These are phyloP conservation scores for Cornus kousa DNA, from an alignment of 148 eudicot genomes.

Conservation along the genomic window DNA sequence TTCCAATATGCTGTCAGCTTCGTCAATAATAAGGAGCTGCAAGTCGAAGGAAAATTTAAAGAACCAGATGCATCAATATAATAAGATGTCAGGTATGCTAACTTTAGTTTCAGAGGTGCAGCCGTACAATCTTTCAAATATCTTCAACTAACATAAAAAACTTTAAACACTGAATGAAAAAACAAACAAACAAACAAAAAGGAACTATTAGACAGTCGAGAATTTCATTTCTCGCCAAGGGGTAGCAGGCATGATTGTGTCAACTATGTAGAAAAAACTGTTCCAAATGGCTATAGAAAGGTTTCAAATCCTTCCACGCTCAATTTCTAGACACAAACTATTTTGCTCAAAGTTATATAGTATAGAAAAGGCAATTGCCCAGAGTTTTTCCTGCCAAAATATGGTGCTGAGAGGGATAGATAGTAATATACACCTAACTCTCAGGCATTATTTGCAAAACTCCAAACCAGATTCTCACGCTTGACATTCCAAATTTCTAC, in stretches of 20 bases:
- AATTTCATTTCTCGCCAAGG: not conserved
- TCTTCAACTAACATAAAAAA: not conserved
- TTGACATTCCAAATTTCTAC: too few relatives aligned
- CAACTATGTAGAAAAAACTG: not conserved
- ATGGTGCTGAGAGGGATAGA: too few relatives aligned
- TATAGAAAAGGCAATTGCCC: not conserved
- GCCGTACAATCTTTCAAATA: not conserved
- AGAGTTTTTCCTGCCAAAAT: not conserved
- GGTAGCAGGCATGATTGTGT: not conserved
- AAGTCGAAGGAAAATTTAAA: conserved; percentile 11
- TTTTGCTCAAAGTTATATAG: not conserved
- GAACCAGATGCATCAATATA: too few relatives aligned
- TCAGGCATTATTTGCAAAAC: too few relatives aligned
- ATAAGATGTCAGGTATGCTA: not conserved
- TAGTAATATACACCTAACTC: too few relatives aligned
- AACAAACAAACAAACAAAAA: too few relatives aligned
- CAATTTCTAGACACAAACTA: not conserved
- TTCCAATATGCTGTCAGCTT: conserved; percentile 95
- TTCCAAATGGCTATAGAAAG: too few relatives aligned
- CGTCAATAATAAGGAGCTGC: conserved; percentile 91
- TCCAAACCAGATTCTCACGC: too few relatives aligned
- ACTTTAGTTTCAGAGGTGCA: not conserved
- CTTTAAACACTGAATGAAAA: not conserved
- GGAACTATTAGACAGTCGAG: not conserved
- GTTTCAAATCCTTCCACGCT: not conserved